phyloP scores from a whole-genome alignment of 2,329 filamentous ascomycete genomes.

The Fusarium sp. region DNA sequence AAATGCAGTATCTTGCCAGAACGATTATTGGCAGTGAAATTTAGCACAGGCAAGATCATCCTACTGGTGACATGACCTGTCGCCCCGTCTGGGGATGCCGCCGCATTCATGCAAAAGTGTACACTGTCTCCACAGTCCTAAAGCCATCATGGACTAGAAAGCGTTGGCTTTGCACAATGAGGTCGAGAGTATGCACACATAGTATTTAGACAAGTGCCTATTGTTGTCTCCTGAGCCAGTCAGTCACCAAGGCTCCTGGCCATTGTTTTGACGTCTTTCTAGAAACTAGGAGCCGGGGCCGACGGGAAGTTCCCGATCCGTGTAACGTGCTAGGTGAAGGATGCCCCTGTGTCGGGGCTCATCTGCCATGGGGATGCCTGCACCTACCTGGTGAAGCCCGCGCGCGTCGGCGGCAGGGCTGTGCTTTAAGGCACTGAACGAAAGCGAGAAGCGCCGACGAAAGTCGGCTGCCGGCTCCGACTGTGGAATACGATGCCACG shows the following conservation, averaged over 20 bases:
- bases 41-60: constrained; percentile 33
- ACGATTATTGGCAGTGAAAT: constrained; percentile 36
- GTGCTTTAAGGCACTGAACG: not conserved
- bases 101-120: not conserved
- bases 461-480: constrained; percentile 22
- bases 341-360: constrained; percentile 25
- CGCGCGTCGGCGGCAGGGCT: constrained; percentile 12
- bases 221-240: constrained; percentile 9
- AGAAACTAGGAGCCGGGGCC: constrained; percentile 26
- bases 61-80: constrained; percentile 40
- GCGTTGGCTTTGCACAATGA: not conserved
- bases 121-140: not conserved
- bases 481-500: constrained; percentile 21
- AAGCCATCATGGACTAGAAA: not conserved
- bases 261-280: constrained; percentile 28
- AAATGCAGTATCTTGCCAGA: constrained; percentile 28
- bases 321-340: constrained; percentile 25
- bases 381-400: constrained; percentile 9
- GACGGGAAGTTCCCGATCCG: constrained; percentile 31
- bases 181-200: not conserved
- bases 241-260: constrained; percentile 3
- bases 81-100: constrained; percentile 15
- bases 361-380: constrained; percentile 32
- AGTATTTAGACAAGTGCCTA: not conserved
- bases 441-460: constrained; percentile 12